Conservation (phyloP, 805 yeast species). For the Yarrowia phangngaensis region DNA sequence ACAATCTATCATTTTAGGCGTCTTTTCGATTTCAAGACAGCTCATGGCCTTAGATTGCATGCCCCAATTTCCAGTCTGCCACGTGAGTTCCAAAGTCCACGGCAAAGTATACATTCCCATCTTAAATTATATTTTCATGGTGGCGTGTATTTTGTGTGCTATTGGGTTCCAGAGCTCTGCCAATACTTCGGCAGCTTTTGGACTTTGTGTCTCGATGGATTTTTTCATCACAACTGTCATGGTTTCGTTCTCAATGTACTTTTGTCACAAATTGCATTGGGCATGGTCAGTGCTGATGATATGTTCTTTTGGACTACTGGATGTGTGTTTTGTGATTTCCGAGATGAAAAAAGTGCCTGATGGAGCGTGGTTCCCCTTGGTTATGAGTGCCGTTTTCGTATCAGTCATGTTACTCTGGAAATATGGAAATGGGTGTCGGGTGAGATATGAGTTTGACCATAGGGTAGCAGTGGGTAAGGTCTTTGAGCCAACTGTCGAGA, state of each 20-base stretch:
- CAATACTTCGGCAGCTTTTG: constrained; percentile 54
- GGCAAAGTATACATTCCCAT: constrained; percentile 55
- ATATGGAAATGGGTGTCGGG: constrained; percentile 17
- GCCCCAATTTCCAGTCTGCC: constrained; percentile 48
- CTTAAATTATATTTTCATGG: constrained; percentile 50
- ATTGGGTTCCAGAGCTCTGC: constrained; percentile 46
- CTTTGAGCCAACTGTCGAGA: constrained; percentile 1
- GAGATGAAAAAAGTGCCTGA: constrained; percentile 51
- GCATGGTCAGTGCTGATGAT: constrained; percentile 41
- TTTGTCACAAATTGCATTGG: constrained; percentile 45
- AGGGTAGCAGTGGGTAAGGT: constrained; percentile 11
- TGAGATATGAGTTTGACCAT: constrained; percentile 21
- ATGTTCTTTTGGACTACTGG: constrained; percentile 47
- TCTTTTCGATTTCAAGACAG: constrained; percentile 52
- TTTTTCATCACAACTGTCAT: constrained; percentile 51
- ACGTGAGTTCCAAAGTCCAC: constrained; percentile 44
- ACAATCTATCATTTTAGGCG: constrained; percentile 57
- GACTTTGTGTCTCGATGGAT: constrained; percentile 55
- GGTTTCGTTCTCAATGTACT: constrained; percentile 46
- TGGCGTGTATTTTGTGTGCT: constrained; percentile 50
- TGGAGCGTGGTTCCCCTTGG: constrained; percentile 61
- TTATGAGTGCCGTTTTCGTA: constrained; percentile 23
- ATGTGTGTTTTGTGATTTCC: constrained; percentile 46
- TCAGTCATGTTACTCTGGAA: constrained; percentile 16
- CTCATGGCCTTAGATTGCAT: constrained; percentile 53